Base-by-base conservation (phyloP, 192 early-diverging fungal genomes). In the Podila epigama region DNA sequence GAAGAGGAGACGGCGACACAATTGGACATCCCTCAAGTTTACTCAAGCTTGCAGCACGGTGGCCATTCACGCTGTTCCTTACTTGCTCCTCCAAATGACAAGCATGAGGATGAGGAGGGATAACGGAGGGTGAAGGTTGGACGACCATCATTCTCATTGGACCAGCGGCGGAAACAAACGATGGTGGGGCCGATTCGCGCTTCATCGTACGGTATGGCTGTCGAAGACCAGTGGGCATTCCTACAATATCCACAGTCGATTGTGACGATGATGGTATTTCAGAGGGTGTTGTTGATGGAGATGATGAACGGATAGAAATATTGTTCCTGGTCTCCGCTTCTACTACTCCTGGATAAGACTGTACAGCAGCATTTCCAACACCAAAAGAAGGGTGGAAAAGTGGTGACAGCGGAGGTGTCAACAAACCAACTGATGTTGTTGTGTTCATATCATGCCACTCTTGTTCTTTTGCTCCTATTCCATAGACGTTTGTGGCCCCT, bases 371-470 rank as follows among this genome's bases (percentile, higher is more conserved):
- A 48, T 22, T 22, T 7, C 44, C 8, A 48, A 25, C 13, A 32
- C 27, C 52, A 15, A 27, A 54, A 20, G 25, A 6, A 6, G 57
- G 16, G 36, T 32, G 56, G 51, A 60, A 60, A 4, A 66, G 55
- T 8, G 70, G 70, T 16, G 70, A 64, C 25, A 53, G 50, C 20
- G 70, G 63, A 12, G 70, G 50, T 0, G 57, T 66, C 32, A 66
- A 56, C 13, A 60, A 51, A 3, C 70, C 63, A 22, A 57, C 57
- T 20, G 56, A 39, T 7, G 52, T 18, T 13, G 28, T n/a, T n/a
- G n/a, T n/a, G n/a, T n/a, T n/a, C n/a, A n/a, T n/a, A n/a, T n/a
- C n/a, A n/a, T n/a, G n/a, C n/a, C 44, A 22, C 25, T 48, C 44
- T 48, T 48, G 44, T 48, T 22, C 7, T 22, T 22, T 22, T 22